Base-by-base conservation (phyloP, 805 yeast species). In the Barnettozyma wickerhamii region DNA sequence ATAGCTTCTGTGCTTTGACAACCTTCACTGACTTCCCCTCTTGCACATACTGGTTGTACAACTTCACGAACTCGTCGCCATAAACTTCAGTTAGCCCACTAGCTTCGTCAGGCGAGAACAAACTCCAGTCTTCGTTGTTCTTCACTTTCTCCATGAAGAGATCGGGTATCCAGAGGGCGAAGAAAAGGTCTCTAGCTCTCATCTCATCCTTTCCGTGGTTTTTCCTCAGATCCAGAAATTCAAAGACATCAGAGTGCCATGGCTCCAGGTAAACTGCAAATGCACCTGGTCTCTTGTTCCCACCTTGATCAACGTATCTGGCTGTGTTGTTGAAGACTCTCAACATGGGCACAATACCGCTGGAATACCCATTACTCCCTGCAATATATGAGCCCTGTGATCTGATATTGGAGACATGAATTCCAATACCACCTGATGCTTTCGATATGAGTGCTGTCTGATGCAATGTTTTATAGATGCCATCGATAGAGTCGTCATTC, bases 261-360 rank as follows among this genome's bases (percentile, higher is more conserved):
- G 99, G 98, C 68, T 91, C 99, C 28, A 91, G 62, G 66, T 90
- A 91, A 23, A 90, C 65, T 27, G 97, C 96, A 63, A 93, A 85
- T 2, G 99, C 99, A 47, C 98, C 98, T 0, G 99, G 99, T 56
- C 99, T 74, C 66, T 90, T 91, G 67, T 91, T 91, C 41, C 98
- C 98, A 48, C 99, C 99, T 71, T 91, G 99, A 58, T 91, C 98
- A 34, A 91, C 98, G 59, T 91, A 93, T 53, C 96, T 79, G 17
- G 99, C 98, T 19, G 98, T 89, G 65, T 89, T 85, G 69, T 91
- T 93, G 69, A 81, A 91, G 9, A 93, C 98, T 53, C 96, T 79
- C 19, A 91, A 68, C 98, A 91, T 90, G 18, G 99, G 99, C 30
- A 91, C 82, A 37, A 91, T 66, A 20, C 99, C 99, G 56, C 81